phyloP scores from a whole-genome alignment of 495 filamentous ascomycete species.

The Astrothelium subdiscretum region DNA sequence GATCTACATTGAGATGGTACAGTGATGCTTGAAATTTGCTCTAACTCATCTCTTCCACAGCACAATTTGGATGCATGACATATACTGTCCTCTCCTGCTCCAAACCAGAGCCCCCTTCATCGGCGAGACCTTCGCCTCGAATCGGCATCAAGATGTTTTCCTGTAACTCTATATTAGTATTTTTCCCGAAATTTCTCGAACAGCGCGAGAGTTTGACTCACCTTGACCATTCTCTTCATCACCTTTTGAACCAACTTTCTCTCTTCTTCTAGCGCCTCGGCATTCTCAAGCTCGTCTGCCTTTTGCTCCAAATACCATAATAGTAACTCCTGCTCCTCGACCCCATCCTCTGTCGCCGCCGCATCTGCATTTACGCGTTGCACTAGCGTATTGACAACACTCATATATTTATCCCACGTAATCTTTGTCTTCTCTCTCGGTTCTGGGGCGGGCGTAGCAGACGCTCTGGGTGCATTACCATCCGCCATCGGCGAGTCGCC shows the following conservation, averaged over 20 bases:
- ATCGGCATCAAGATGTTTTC: conserved; percentile 90
- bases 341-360: conserved; percentile 60
- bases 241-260: conserved; percentile 72
- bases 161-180: conserved; percentile 32
- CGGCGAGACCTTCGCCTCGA: conserved; percentile 66
- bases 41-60: conserved; percentile 52
- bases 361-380: conserved; percentile 70
- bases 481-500: conserved; percentile 64
- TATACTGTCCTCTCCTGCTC: conserved; percentile 57
- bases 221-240: conserved; percentile 92
- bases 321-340: conserved; percentile 75
- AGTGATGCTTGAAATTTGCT: no score
- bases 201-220: conserved; percentile 31
- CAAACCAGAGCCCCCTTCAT: conserved; percentile 39
- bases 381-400: conserved; percentile 76
- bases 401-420: conserved; percentile 89
- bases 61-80: conserved; percentile 90
- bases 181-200: neutral
- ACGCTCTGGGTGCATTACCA: conserved; percentile 28
- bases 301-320: conserved; percentile 93
- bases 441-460: conserved; percentile 19
- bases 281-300: conserved; percentile 65
- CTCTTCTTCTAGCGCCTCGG: conserved; percentile 73
- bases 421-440: conserved; percentile 66
- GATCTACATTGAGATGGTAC: no score